Percentiles rank a stretch among this genome's conserved stretches.
Evolutionary conservation across 257 asterid genomes (phyloP).

Genomic region (Petunia secreta): DNA sequence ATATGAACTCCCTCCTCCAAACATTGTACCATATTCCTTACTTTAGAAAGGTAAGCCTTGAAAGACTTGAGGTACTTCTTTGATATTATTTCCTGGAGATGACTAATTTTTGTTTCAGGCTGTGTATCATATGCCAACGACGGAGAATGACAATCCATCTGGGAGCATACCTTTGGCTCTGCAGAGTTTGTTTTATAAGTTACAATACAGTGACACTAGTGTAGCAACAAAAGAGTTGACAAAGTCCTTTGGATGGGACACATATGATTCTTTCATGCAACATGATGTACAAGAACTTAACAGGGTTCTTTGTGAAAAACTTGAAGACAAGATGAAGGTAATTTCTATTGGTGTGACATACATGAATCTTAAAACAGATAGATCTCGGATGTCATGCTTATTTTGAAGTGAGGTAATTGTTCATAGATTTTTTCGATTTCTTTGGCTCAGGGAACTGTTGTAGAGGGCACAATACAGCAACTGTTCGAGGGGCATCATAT

Average conservation of each 20-base stretch:
- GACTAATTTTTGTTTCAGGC: conserved; percentile 51
- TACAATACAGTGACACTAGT: conserved; percentile 78
- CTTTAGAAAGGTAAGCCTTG: conserved; percentile 29
- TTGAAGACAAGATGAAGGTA: conserved; percentile 93
- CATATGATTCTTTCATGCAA: conserved; percentile 83
- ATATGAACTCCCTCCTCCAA: conserved; percentile 33
- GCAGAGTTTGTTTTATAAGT: conserved; percentile 84
- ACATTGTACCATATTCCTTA: conserved; percentile 32
- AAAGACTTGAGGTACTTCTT: neutral
- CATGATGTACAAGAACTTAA: conserved; percentile 91
- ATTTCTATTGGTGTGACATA: neutral
- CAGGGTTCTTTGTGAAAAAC: conserved; percentile 84
- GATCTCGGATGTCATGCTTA: conserved; percentile 5
- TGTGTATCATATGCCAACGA: conserved; percentile 91
- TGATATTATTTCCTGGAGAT: neutral
- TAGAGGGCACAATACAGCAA: conserved; percentile 84
- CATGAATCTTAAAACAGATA: neutral
- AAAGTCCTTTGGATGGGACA: conserved; percentile 86
- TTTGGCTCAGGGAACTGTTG: conserved; percentile 71
- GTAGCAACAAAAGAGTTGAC: conserved; percentile 91
- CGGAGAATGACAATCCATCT: conserved; percentile 78
- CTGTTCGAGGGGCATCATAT: conserved; percentile 90
- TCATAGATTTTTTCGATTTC: conserved; percentile 9
- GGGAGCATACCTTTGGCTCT: conserved; percentile 88
- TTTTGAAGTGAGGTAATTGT: neutral